Base-by-base conservation (phyloP, 176 grass and related monocot genomes). In the Ensete ventricosum region DNA sequence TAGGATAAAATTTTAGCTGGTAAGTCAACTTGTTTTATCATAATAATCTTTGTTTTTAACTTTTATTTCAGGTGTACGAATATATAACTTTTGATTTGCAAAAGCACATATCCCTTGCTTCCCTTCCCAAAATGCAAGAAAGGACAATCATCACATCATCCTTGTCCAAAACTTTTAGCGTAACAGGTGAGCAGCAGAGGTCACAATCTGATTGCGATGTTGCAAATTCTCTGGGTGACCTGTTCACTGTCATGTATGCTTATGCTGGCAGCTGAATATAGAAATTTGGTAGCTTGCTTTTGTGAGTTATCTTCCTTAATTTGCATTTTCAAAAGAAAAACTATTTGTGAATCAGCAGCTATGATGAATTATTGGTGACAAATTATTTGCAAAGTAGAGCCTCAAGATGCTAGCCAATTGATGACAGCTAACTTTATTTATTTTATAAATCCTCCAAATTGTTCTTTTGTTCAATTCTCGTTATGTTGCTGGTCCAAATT, bases 1-100 rank as follows among this genome's bases (percentile, higher is more conserved):
- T 53, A 27, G 21, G 52, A 6, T 74, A 29, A 79, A 62, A 63
- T 25, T 16, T 81, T 54, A 55, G 66, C 34, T 19, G n/a, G 67
- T 2, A 11, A 17, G 34, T 43, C 57, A 50, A 50, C 43, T 16
- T 70, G 9, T 19, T 50, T 8, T 70, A 11, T 70, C 50, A n/a
- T 12, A 12, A 50, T 72, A 7, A n/a, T 14, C 29, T 43, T 54
- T 3, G n/a, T 11, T 50, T 9, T 60, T 73, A 17, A 52, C 0
- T 52, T 58, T 77, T 77, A 6, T 85, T 77, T 71, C 84, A 97
- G 93, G 93, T 97, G 53, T 97, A 97, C 50, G 93, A 92, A 54
- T 85, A 83, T 73, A 83, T 87, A 76, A 83, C 72, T 67, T 87
- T 80, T 77, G 85, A 67, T 64, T 67, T 43, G n/a, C 48, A 87